These are phyloP conservation scores for Pelargonium myrrhifolium DNA, from an alignment of 441 rosid species.

Conservation along the genomic window DNA sequence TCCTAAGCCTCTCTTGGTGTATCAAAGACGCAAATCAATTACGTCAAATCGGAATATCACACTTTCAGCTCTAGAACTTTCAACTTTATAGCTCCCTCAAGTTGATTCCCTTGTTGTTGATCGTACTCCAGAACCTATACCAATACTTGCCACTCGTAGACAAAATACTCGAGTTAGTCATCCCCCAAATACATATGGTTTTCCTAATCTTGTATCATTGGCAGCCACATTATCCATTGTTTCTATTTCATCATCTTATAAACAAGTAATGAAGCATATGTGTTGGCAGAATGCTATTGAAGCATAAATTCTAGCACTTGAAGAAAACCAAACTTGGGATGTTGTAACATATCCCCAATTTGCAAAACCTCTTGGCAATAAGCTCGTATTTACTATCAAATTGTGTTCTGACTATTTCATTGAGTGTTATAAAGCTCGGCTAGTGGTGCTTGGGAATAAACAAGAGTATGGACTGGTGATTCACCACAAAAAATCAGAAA, in stretches of 20 bases:
- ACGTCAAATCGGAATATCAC: too few species aligned
- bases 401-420: neutral
- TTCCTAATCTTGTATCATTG: neutral
- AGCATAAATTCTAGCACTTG: neutral
- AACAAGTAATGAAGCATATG: neutral
- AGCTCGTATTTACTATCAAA: neutral
- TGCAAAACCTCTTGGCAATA: neutral
- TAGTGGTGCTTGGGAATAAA: slow-evolving; percentile 2
- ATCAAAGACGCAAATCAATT: neutral
- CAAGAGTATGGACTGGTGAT: slow-evolving; percentile 1
- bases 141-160: neutral
- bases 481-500: too few species aligned
- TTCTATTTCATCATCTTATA: neutral
- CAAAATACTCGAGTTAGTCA: neutral
- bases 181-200: neutral
- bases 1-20: neutral
- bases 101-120: neutral
- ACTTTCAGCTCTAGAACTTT: neutral
- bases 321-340: neutral
- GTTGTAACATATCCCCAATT: neutral
- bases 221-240: neutral
- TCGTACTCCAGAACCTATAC: neutral
- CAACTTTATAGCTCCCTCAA: neutral
- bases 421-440: neutral
- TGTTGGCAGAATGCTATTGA: neutral